Conservation (phyloP, 345 rosid species). For the Eucalyptus sideroxylon region DNA sequence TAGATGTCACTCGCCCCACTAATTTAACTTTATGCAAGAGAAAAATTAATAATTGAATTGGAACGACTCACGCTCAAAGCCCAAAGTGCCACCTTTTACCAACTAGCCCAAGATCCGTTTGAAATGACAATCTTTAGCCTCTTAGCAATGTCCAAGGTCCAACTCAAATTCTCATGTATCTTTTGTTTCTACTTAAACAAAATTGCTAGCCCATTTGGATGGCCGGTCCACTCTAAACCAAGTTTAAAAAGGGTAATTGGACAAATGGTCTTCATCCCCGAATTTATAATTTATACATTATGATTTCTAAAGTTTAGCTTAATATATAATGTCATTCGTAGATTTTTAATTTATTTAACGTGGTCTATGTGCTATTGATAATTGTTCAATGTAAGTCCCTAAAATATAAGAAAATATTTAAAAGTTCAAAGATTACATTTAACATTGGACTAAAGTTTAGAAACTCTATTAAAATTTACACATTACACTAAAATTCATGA, state of each 20-base stretch:
- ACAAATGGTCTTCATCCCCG: not conserved
- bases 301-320: not conserved
- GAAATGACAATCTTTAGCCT: not conserved
- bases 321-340: not conserved
- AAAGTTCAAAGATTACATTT: not conserved
- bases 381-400: not conserved
- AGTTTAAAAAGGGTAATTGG: not conserved
- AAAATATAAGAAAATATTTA: not conserved
- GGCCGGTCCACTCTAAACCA: not conserved
- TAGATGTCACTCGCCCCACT: not conserved
- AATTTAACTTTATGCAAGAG: not conserved
- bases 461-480: not conserved
- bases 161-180: not conserved
- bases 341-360: not conserved
- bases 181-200: not conserved
- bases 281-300: too few species aligned
- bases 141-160: not conserved
- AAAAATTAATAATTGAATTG: not conserved
- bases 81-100: not conserved
- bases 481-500: too few species aligned
- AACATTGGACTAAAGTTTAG: not conserved
- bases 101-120: not conserved
- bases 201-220: not conserved
- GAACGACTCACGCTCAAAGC: not conserved
- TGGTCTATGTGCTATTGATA: rapidly evolving